Percentiles rank a stretch among this genome's conserved stretches.
These are phyloP conservation scores for Boletus eberwhitei DNA, from an alignment of 768 basidiomycete species.

Conservation along the genomic window DNA sequence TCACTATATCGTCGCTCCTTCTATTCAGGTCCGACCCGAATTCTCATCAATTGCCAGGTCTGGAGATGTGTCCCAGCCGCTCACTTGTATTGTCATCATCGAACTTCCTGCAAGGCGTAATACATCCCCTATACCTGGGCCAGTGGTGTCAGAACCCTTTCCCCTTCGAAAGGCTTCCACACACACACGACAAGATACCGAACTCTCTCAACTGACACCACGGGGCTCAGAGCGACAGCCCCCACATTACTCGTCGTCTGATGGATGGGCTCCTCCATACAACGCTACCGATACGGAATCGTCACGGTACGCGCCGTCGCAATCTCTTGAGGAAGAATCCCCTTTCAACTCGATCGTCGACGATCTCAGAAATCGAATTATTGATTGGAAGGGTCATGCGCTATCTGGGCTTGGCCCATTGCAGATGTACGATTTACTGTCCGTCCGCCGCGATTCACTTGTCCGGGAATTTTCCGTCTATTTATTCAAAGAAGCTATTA, in stretches of 20 bases:
- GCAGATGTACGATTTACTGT: slow-evolving; percentile 89
- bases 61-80: slow-evolving; percentile 66
- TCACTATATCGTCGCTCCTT: slow-evolving; percentile 83
- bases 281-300: slow-evolving; percentile 28
- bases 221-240: slow-evolving; percentile 16
- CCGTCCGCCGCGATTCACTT: slow-evolving; percentile 83
- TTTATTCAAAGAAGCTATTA: slow-evolving; percentile 95
- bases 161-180: slow-evolving; percentile 27
- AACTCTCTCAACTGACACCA: slow-evolving; percentile 11
- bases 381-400: slow-evolving; percentile 95
- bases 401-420: slow-evolving; percentile 84
- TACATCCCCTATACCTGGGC: slow-evolving; percentile 48
- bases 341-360: slow-evolving; percentile 83
- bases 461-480: slow-evolving; percentile 96
- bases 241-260: slow-evolving; percentile 15
- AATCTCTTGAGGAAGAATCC: slow-evolving; percentile 54
- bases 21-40: slow-evolving; percentile 92
- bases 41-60: slow-evolving; percentile 78
- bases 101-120: slow-evolving; percentile 81
- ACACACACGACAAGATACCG: slow-evolving; percentile 24
- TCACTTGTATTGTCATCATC: slow-evolving; percentile 92
- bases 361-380: slow-evolving; percentile 85
- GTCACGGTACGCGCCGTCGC: slow-evolving; percentile 29
- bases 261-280: slow-evolving; percentile 28
- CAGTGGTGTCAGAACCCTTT: slow-evolving; percentile 49